Base-by-base conservation (phyloP, 305 asterid genomes). In the Fraxinus nigra region DNA sequence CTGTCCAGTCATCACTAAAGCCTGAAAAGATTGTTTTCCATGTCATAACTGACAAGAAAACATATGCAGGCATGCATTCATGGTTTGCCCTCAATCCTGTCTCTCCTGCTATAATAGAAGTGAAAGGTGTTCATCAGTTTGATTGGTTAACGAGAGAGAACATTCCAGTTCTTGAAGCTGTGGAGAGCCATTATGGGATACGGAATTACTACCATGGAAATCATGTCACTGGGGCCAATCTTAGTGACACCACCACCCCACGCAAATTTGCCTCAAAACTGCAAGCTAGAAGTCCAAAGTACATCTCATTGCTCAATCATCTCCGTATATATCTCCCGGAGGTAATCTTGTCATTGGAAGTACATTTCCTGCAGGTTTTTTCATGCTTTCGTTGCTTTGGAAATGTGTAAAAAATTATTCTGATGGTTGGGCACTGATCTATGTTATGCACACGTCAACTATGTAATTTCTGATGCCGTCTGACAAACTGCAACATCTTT, bases 111-210 rank as follows among this genome's bases (percentile, higher is more conserved):
- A 90, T 93, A 80, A 86, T 96, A 86, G 99, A 96, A 89, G 98
- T 96, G 67, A 96, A 93, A 92, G 97, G 98, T 22, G 92, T 94
- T 80, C 99, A 96, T 90, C 99, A 96, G 85, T 96, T 96, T 88
- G 99, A 96, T 86, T 96, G 99, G 98, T 87, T 96, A 81, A 93
- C 99, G 38, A 92, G 98, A 87, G 99, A 96, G 88, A 96, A 96
- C 79, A 95, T 96, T 74, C 98, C 98, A 11, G 98, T 96, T 85
- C 99, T 96, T 88, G 98, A 94, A 88, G 98, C 98, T 69, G 95
- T 96, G 81, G 99, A 96, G 90, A 96, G 85, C 87, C 99, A 93
- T 85, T 56, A 90, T 85, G 93, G 90, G 69, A 94, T 96, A 84
- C 92, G 98, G 80, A 92, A 90, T 81, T 96, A 96, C 88, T 96